phyloP scores from a whole-genome alignment of 2,329 filamentous ascomycete genomes.

The Colletotrichum karsti region DNA sequence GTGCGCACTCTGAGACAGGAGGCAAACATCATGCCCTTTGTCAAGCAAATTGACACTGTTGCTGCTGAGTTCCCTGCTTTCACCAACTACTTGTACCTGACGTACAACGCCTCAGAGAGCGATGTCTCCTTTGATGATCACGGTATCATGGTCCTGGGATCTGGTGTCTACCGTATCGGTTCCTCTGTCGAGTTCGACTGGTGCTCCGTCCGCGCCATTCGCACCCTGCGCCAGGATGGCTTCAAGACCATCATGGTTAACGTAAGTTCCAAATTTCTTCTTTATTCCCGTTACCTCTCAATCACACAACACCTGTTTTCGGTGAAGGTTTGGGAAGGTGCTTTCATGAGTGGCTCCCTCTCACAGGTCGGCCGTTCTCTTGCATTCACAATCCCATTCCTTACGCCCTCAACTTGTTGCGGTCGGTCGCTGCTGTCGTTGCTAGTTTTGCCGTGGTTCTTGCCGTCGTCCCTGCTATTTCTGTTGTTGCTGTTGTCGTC shows the following conservation, averaged over 20 bases:
- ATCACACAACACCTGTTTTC: neutral
- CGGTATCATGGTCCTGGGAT: conserved; percentile 95
- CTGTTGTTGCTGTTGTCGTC: neutral
- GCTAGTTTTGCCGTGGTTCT: too few relatives aligned
- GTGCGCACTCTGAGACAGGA: conserved; percentile 87
- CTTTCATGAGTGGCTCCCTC: too few relatives aligned
- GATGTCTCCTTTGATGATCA: conserved; percentile 88
- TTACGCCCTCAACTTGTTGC: neutral
- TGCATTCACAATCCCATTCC: too few relatives aligned
- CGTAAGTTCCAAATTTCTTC: conserved; percentile 16
- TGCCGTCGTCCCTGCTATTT: neutral
- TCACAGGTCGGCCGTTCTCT: too few relatives aligned
- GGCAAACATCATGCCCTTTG: conserved; percentile 83
- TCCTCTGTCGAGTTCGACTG: conserved; percentile 99
- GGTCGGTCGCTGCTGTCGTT: too few relatives aligned
- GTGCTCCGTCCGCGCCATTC: conserved; percentile 95
- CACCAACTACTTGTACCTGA: conserved; percentile 96
- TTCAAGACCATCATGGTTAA: conserved; percentile 98
- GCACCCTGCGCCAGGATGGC: conserved; percentile 83
- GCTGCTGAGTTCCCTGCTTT: conserved; percentile 94
- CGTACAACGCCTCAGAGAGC: conserved; percentile 89
- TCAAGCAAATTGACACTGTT: conserved; percentile 99
- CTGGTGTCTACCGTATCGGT: conserved; percentile 95
- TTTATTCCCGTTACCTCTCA: neutral
- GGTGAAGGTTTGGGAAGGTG: too few relatives aligned